These are phyloP conservation scores for Elongisporangium anandrum DNA, from an alignment of 352 stramenopile genomes.

Conservation along the genomic window DNA sequence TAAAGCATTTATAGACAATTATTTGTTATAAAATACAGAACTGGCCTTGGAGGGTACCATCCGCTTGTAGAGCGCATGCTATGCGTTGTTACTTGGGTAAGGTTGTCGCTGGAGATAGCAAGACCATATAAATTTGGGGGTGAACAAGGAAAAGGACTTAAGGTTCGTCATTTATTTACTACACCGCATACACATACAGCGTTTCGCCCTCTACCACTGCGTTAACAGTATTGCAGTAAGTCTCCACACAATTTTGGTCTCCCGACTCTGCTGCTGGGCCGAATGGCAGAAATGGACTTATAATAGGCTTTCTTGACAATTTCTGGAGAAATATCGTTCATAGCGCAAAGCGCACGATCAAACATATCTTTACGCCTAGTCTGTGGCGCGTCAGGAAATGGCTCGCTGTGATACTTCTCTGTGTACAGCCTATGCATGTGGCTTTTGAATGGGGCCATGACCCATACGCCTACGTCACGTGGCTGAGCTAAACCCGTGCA, in stretches of 20 bases:
- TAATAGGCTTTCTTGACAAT: background rate
- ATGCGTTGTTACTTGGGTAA: no score
- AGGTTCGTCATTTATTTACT: no score
- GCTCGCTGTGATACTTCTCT: background rate
- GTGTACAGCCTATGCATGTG: background rate
- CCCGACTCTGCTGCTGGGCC: background rate
- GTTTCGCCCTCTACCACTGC: no score
- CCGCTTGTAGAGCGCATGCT: background rate
- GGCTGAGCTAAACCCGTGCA: background rate
- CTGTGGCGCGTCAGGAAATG: background rate
- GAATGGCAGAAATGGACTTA: background rate
- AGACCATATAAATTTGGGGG: no score
- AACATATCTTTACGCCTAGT: background rate
- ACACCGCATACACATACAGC: no score
- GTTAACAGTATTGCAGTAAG: no score
- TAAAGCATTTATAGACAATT: background rate
- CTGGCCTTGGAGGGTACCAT: background rate
- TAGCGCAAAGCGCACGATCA: background rate
- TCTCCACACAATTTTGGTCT: no score
- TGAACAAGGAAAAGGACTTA: no score
- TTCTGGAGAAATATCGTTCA: background rate
- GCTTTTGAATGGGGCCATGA: background rate
- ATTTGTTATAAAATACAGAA: background rate
- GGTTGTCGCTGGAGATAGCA: no score
- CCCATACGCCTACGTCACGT: background rate